A percentile compares a stretch with the other conserved stretches of the same genome.
These are phyloP conservation scores for Phaeosphaeria sp. DNA, from an alignment of 2,329 filamentous ascomycete species.

Conservation along the genomic window DNA sequence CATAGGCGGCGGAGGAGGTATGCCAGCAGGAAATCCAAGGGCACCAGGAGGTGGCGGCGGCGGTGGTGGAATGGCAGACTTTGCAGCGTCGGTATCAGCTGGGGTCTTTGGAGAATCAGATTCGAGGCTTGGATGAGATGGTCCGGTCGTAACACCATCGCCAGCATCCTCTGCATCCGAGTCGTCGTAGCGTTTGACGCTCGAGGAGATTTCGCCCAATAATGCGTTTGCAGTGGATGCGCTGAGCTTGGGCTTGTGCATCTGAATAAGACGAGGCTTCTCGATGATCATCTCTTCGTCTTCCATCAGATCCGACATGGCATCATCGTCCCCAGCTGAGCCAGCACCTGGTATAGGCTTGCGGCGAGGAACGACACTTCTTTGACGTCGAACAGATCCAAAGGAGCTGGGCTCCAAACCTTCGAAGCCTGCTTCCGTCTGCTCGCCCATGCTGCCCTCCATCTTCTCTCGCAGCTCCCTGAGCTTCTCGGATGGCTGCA, in stretches of 20 bases:
- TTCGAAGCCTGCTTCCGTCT: slow-evolving; percentile 22
- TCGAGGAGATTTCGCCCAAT: slow-evolving; percentile 74
- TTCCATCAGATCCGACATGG: slow-evolving; percentile 46
- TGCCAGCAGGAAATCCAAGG: slow-evolving; percentile 46
- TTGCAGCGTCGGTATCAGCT: slow-evolving; percentile 59
- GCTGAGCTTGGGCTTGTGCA: slow-evolving; percentile 73
- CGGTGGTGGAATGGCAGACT: slow-evolving; percentile 53
- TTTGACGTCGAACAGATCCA: slow-evolving; percentile 50
- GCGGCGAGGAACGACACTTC: slow-evolving; percentile 48
- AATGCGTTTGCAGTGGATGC: slow-evolving; percentile 69
- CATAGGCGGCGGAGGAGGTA: slow-evolving; percentile 54
- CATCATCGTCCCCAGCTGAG: slow-evolving; percentile 44
- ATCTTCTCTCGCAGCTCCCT: slow-evolving; percentile 93
- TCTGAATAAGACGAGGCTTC: slow-evolving; percentile 79
- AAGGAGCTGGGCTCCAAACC: slow-evolving; percentile 66
- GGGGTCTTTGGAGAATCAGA: slow-evolving; percentile 72
- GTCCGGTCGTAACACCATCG: slow-evolving; percentile 74
- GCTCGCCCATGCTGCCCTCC: slow-evolving; percentile 67
- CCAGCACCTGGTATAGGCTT: slow-evolving; percentile 46
- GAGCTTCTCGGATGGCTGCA: slow-evolving; percentile 88
- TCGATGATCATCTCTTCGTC: slow-evolving; percentile 72
- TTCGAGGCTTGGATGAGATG: slow-evolving; percentile 77
- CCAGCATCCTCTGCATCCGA: slow-evolving; percentile 73
- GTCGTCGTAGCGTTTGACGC: slow-evolving; percentile 74
- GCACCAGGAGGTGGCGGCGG: slow-evolving; percentile 53